These are phyloP conservation scores for Epichloe hybrida DNA, from an alignment of 2,329 filamentous ascomycete genomes.

Conservation along the genomic window DNA sequence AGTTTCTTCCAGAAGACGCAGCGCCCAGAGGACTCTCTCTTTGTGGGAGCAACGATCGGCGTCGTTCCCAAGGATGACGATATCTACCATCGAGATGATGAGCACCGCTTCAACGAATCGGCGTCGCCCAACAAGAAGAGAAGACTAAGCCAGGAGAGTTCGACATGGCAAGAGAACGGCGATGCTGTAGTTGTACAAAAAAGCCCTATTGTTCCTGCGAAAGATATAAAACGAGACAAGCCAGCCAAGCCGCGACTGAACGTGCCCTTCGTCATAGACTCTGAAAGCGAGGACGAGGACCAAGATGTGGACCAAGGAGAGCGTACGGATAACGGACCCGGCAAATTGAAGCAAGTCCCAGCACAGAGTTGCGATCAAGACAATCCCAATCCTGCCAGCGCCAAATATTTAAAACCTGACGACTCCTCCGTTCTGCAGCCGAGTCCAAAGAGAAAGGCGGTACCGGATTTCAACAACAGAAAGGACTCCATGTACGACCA, in stretches of 20 bases:
- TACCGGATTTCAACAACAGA: conserved; percentile 8
- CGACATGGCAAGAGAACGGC: neutral
- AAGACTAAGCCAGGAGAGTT: conserved; percentile 14
- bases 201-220: neutral
- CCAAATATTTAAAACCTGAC: neutral
- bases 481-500: conserved; percentile 19
- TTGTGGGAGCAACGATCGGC: conserved; percentile 25
- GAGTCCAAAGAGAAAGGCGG: conserved; percentile 9
- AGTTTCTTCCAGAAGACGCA: conserved; percentile 63
- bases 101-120: conserved; percentile 21
- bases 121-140: conserved; percentile 18
- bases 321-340: no score
- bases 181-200: neutral
- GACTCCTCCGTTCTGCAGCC: conserved; percentile 12
- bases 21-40: conserved; percentile 44
- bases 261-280: conserved; percentile 56
- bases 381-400: no score
- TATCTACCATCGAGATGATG: conserved; percentile 15
- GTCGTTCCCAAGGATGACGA: conserved; percentile 14
- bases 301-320: neutral
- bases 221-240: neutral
- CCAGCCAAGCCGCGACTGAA: conserved; percentile 14
- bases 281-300: conserved; percentile 36
- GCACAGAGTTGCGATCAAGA: neutral
- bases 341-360: neutral